These are phyloP conservation scores for Breviolum minutum DNA, from an alignment of 73 alveolate species.

Conservation along the genomic window DNA sequence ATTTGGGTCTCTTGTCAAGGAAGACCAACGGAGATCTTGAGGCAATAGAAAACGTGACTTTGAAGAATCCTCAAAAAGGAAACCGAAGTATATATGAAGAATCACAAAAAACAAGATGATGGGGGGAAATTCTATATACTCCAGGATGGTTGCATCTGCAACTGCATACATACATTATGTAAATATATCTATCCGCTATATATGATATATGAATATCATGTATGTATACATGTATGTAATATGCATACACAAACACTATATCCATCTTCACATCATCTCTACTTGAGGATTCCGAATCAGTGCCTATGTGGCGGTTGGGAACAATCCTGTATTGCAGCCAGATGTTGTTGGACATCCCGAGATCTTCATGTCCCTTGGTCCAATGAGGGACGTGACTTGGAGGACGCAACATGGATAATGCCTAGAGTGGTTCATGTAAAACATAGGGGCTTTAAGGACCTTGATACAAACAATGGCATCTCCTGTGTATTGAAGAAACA, in stretches of 20 bases:
- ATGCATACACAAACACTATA: neutral
- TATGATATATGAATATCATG: neutral
- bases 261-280: neutral
- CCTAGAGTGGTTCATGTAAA: too few species aligned
- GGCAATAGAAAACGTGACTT: neutral
- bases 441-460: too few species aligned
- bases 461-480: too few species aligned
- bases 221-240: neutral
- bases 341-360: constrained; percentile 71
- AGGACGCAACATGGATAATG: too few species aligned
- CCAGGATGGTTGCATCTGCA: neutral
- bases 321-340: constrained; percentile 56
- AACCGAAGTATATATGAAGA: neutral
- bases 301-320: constrained; percentile 66
- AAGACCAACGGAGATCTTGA: neutral
- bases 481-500: too few species aligned
- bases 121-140: too few species aligned
- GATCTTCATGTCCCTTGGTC: constrained; percentile 37
- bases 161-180: neutral
- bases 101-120: neutral
- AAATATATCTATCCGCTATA: neutral
- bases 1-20: constrained; percentile 25
- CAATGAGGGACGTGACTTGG: neutral
- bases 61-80: neutral
- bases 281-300: constrained; percentile 38